These are phyloP conservation scores for Apiospora hydei DNA, from an alignment of 2,329 filamentous ascomycete species.

Conservation along the genomic window DNA sequence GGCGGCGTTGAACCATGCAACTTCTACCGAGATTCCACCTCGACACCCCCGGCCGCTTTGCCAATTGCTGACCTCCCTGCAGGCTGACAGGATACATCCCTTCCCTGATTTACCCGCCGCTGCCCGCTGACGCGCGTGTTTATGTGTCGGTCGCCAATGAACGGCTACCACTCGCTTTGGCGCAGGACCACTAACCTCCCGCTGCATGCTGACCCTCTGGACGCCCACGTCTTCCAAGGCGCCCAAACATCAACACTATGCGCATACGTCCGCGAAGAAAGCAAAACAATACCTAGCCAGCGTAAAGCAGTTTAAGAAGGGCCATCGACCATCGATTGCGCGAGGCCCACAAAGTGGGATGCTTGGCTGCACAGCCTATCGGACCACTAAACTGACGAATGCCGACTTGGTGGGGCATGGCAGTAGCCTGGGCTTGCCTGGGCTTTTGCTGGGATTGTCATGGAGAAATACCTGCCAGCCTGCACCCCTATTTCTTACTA, in stretches of 20 bases:
- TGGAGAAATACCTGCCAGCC: neutral
- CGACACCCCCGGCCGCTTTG: slow-evolving; percentile 1
- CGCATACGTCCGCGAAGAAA: neutral
- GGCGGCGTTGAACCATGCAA: neutral
- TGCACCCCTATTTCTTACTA: slow-evolving; percentile 13
- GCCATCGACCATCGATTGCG: neutral
- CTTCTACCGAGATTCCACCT: slow-evolving; percentile 8
- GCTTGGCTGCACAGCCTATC: slow-evolving; percentile 9
- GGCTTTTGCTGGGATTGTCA: neutral
- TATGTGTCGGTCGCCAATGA: neutral
- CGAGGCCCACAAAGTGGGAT: neutral
- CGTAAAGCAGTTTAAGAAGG: neutral
- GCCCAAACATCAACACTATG: neutral
- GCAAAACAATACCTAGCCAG: neutral
- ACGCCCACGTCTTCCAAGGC: neutral
- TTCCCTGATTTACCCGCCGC: slow-evolving; percentile 15
- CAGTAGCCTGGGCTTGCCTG: neutral
- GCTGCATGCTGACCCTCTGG: neutral
- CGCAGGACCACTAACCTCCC: neutral
- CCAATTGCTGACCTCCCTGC: neutral
- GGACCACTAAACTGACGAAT: slow-evolving; percentile 19
- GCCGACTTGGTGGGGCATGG: neutral
- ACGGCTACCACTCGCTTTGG: neutral
- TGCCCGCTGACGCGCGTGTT: slow-evolving; percentile 11
- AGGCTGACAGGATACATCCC: neutral